Conservation (phyloP, 148 eudicot species). For the Camellia granthamiana region DNA sequence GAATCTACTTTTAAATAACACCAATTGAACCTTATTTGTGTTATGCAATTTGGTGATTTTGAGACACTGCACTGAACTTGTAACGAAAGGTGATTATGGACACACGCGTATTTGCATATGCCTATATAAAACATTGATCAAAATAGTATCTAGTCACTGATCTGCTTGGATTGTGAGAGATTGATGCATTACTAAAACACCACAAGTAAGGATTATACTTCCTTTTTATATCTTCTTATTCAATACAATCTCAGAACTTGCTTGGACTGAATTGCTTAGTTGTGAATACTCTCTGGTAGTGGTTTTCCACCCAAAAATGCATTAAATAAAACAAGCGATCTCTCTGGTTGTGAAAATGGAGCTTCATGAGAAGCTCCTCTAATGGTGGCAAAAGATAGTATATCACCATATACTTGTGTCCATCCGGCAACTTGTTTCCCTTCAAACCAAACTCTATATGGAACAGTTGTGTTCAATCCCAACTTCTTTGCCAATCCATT, state of each 20-base stretch:
- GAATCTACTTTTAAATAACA: too few relatives aligned
- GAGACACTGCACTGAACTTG: too few relatives aligned
- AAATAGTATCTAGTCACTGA: too few relatives aligned
- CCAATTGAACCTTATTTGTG: too few relatives aligned
- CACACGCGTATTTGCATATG: too few relatives aligned
- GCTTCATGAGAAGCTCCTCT: constrained; percentile 82
- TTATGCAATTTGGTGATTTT: too few relatives aligned
- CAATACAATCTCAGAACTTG: neutral
- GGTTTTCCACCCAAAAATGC: constrained; percentile 53
- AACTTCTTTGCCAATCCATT: constrained; percentile 48
- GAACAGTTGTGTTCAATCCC: constrained; percentile 45
- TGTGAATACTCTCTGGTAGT: constrained; percentile 21
- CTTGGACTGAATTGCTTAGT: neutral
- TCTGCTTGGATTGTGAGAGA: too few relatives aligned
- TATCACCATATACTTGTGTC: constrained; percentile 59
- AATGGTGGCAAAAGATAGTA: constrained; percentile 60
- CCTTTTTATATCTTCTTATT: neutral
- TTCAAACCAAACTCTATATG: constrained; percentile 59
- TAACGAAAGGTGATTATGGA: too few relatives aligned
- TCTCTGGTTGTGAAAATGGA: constrained; percentile 66
- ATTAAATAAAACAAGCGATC: constrained; percentile 56
- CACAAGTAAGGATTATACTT: too few relatives aligned
- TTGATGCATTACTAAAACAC: too few relatives aligned
- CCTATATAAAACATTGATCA: too few relatives aligned
- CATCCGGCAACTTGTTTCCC: constrained; percentile 81